Conservation (phyloP, 768 basidiomycete species). For the Rickenella mellea region DNA sequence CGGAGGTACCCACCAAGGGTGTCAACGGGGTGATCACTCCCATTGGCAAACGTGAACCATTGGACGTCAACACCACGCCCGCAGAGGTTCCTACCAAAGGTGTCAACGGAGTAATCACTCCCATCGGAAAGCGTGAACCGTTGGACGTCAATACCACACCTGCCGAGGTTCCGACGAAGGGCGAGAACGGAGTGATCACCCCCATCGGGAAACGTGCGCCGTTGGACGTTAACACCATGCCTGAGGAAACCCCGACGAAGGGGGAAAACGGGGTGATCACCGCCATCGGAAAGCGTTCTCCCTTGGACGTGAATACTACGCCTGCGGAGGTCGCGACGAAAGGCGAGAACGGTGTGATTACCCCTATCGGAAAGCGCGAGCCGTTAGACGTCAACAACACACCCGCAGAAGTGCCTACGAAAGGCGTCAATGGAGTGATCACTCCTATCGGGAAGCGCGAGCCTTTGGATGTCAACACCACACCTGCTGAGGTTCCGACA, state of each 20-base stretch:
- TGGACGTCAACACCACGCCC: conserved; percentile 14
- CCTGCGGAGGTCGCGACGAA: conserved; percentile 18
- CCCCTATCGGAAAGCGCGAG: conserved; percentile 18
- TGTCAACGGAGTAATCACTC: conserved; percentile 11
- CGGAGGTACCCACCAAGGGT: conserved; percentile 12
- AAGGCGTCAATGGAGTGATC: conserved; percentile 24
- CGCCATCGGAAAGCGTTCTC: conserved; percentile 11
- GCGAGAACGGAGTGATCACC: conserved; percentile 19
- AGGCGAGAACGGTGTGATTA: conserved; percentile 13
- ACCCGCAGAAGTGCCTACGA: conserved; percentile 24
- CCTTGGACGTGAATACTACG: conserved; percentile 10
- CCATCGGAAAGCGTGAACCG: conserved; percentile 11
- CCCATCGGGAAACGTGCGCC: conserved; percentile 15
- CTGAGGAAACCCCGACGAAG: background rate
- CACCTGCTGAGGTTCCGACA: conserved; percentile 16
- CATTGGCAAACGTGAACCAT: conserved; percentile 13
- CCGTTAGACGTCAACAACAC: conserved; percentile 15
- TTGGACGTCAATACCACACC: conserved; percentile 19
- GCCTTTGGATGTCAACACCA: conserved; percentile 13
- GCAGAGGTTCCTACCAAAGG: conserved; percentile 16
- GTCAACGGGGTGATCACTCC: conserved; percentile 11
- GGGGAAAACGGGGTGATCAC: background rate
- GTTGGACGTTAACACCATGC: conserved; percentile 11
- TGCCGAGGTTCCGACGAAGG: conserved; percentile 20
- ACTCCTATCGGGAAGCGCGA: conserved; percentile 12